Evolutionary conservation across 225 moss, liverwort and hornwort species (phyloP), one percentile per base, ranked within the genome.

Genomic region (Antitrichia curtipendula): DNA sequence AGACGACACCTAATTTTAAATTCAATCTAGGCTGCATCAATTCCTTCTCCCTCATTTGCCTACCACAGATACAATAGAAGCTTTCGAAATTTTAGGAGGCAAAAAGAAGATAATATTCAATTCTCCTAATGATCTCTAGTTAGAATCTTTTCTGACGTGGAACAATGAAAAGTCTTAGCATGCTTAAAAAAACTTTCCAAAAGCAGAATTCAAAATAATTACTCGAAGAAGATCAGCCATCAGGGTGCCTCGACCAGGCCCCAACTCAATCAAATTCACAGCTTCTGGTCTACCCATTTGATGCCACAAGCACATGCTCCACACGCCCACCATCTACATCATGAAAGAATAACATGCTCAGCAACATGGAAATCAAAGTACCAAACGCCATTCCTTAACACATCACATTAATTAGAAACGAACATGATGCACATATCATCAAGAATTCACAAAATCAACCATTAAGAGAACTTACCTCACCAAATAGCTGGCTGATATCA

Each of bases 401-500:
- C 34, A 78, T 70, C 41, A 77, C 59, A 45, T 71, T 47, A 27
- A 38, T 47, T 63, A 63, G 34, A 12, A 82, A 56, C 20, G 7
- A 41, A 74, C 13, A n/a, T 60, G 52, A 58, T 60, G 59, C 81
- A 71, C 68, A 34, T 9, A 12, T 52, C 59, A 75, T 73, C 50
- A 59, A 53, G 24, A 85, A 60, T 36, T 54, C 60, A 60, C 53
- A 60, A 69, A 29, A 32, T 54, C 76, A n/a, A 76, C 52, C 60
- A 82, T 43, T 20, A 69, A 59, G 54, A 82, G 16, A 78, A 82
- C 84, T 73, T 89, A 97, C 97, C 95, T 99, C 98, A 84, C 98
- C 98, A 70, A 97, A 99, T 94, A 99, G 92, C 73, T 99, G 97
- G 85, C 98, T 99, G 87, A 96, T 95, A 75, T 99, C 98, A 50